phyloP scores from a whole-genome alignment of 352 stramenopile species.

The Phytophthora cryptogea region DNA sequence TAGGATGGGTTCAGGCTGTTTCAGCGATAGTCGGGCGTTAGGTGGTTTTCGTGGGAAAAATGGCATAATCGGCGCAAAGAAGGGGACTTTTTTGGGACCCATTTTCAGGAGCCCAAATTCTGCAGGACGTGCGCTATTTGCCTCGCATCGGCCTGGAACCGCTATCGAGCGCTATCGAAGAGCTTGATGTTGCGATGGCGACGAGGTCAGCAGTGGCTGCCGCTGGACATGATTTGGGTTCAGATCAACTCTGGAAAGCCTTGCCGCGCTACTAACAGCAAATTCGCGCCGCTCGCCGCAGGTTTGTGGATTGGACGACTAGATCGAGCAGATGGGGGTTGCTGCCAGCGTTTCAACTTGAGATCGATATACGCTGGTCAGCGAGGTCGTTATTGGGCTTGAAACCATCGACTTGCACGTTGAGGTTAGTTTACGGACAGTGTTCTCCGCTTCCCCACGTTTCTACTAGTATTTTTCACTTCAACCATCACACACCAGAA shows the following conservation, averaged over 20 bases:
- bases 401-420: not conserved
- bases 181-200: too few relatives aligned
- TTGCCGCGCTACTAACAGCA: constrained; percentile 22
- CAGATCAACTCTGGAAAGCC: constrained; percentile 17
- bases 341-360: not conserved
- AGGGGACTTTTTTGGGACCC: not conserved
- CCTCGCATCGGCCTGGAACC: too few relatives aligned
- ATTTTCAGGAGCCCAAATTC: constrained; percentile 7
- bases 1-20: not conserved
- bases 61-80: constrained; percentile 15
- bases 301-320: not conserved
- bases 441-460: too few relatives aligned
- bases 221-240: constrained; percentile 8
- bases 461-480: too few relatives aligned
- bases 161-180: too few relatives aligned
- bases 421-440: too few relatives aligned
- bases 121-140: constrained; percentile 5
- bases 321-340: not conserved
- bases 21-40: not conserved
- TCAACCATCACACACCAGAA: too few relatives aligned
- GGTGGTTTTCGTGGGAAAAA: not conserved
- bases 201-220: not conserved
- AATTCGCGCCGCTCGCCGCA: not conserved
- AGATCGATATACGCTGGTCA: not conserved
- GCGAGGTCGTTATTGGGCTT: not conserved